phyloP scores from a whole-genome alignment of 495 filamentous ascomycete species.

The Penicillium silybi region DNA sequence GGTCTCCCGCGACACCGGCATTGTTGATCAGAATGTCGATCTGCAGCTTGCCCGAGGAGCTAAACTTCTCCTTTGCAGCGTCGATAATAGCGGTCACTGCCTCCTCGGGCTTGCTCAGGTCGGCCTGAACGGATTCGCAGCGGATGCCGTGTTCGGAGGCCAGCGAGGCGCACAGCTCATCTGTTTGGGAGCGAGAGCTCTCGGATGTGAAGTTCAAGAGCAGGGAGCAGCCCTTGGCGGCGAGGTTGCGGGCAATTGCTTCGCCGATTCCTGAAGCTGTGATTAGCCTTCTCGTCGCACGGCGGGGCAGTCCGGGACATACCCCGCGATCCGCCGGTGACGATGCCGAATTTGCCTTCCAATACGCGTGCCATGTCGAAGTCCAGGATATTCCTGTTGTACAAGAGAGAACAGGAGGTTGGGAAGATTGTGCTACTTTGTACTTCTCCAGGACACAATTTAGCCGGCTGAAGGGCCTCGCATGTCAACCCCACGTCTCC shows the following conservation, averaged over 20 bases:
- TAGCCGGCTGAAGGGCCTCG: slow-evolving; percentile 19
- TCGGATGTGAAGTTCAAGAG: slow-evolving; percentile 71
- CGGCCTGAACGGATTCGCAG: slow-evolving; percentile 53
- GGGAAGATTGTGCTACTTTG: slow-evolving; percentile 4
- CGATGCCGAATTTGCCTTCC: slow-evolving; percentile 69
- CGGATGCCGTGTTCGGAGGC: slow-evolving; percentile 36
- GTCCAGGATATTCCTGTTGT: not conserved
- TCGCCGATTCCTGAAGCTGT: slow-evolving; percentile 69
- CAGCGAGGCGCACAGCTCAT: slow-evolving; percentile 42
- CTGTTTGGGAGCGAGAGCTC: slow-evolving; percentile 39
- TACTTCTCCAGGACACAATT: slow-evolving; percentile 8
- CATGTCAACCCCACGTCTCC: slow-evolving; percentile 7
- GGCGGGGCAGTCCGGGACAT: slow-evolving; percentile 16
- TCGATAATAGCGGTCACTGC: slow-evolving; percentile 28
- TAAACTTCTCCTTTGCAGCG: slow-evolving; percentile 49
- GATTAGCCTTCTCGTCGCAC: slow-evolving; percentile 9
- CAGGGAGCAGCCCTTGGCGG: slow-evolving; percentile 65
- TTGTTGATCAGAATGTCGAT: slow-evolving; percentile 92
- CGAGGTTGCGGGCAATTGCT: slow-evolving; percentile 76
- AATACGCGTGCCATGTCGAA: slow-evolving; percentile 29
- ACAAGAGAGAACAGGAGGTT: not conserved
- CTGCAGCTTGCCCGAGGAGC: slow-evolving; percentile 52
- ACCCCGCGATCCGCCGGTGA: slow-evolving; percentile 78
- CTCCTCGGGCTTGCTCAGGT: slow-evolving; percentile 46
- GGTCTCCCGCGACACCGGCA: slow-evolving; percentile 65